These are phyloP conservation scores for Rhizopogon sp. DNA, from an alignment of 768 basidiomycete species.

Conservation along the genomic window DNA sequence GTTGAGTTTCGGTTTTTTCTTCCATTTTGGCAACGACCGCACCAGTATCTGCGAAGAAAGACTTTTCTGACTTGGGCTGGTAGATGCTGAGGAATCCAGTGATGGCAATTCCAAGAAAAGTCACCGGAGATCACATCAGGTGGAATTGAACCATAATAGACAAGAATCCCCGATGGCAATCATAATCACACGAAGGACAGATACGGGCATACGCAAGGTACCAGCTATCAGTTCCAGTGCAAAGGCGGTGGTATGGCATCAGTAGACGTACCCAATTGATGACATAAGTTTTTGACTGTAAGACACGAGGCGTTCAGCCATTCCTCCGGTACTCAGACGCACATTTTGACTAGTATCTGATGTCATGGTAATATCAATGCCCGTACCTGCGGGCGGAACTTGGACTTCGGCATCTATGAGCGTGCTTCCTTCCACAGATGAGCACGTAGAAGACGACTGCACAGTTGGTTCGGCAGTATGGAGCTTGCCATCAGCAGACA, in stretches of 20 bases:
- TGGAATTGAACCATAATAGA: conserved; percentile 10
- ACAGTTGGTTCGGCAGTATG: conserved; percentile 9
- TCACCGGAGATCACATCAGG: conserved; percentile 19
- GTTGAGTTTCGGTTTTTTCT: conserved; percentile 4
- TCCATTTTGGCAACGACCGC: conserved; percentile 9
- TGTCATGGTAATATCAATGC: conserved; percentile 26
- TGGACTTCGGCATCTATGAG: conserved; percentile 8
- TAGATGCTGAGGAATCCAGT: conserved; percentile 23
- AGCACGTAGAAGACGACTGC: conserved; percentile 6
- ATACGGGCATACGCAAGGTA: conserved; percentile 15
- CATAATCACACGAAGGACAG: conserved; percentile 4
- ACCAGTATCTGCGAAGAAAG: conserved; percentile 6
- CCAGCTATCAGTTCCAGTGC: conserved; percentile 20
- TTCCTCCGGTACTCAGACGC: conserved; percentile 23
- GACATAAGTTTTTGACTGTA: conserved; percentile 42
- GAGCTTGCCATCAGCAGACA: conserved; percentile 10
- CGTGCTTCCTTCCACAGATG: conserved; percentile 10
- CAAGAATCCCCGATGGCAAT: conserved; percentile 8
- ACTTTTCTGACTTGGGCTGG: conserved; percentile 15
- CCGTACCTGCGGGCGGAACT: conserved; percentile 14
- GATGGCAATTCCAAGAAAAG: conserved; percentile 15
- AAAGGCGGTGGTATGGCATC: conserved; percentile 10
- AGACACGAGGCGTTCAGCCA: conserved; percentile 45
- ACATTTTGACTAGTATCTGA: conserved; percentile 13
- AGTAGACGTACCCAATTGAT: conserved; percentile 40